Conservation (phyloP, 208 protist species). For the Phytomonas francai region DNA sequence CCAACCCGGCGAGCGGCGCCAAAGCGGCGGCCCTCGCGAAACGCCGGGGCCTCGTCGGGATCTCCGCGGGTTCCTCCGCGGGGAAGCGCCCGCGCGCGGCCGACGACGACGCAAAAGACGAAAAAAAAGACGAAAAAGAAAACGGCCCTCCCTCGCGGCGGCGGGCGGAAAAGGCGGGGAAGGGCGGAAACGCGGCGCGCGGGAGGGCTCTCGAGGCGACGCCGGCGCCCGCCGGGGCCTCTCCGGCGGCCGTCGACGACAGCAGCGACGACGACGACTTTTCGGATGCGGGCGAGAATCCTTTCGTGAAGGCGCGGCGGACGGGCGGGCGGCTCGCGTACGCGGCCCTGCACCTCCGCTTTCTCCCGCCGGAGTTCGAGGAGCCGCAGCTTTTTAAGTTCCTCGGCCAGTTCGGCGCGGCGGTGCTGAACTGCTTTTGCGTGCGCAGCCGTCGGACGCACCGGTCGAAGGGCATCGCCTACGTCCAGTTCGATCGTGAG, state of each 20-base stretch:
- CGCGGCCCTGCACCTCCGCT: constrained; percentile 62
- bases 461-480: constrained; percentile 80
- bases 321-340: constrained; percentile 39
- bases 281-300: constrained; percentile 36
- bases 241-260: constrained; percentile 12
- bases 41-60: too few species aligned
- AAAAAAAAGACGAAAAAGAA: constrained; percentile 18
- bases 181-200: neutral
- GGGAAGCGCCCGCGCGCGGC: constrained; percentile 11
- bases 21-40: too few species aligned
- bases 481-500: constrained; percentile 80
- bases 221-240: neutral
- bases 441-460: constrained; percentile 81
- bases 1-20: too few species aligned
- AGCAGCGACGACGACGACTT: constrained; percentile 17
- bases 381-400: constrained; percentile 87
- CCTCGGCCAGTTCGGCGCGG: constrained; percentile 75
- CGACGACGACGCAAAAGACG: constrained; percentile 12
- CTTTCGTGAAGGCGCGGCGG: constrained; percentile 25
- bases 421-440: constrained; percentile 83
- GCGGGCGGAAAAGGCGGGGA: constrained; percentile 23
- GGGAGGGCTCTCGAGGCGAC: constrained; percentile 5
- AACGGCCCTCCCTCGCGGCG: constrained; percentile 18
- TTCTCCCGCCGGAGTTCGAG: constrained; percentile 76
- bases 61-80: too few species aligned